Evolutionary conservation across 164 flowering plant genomes (phyloP), one percentile per base, ranked within the genome.

Genomic region (Macadamia tetraphylla): DNA sequence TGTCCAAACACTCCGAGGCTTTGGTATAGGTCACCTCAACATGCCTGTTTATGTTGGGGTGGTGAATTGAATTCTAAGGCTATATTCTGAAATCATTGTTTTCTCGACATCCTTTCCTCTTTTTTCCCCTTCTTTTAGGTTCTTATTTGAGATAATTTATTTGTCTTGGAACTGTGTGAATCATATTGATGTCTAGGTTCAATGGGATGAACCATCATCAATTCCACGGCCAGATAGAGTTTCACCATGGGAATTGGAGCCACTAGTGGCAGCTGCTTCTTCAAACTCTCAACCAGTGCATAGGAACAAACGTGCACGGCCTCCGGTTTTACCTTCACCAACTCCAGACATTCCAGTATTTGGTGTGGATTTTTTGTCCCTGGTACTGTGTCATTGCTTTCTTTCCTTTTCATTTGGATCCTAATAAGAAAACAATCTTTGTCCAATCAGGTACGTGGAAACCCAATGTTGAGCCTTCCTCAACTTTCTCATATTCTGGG

Each of bases 171-270:
- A 11, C 51, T 46, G 51, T 46, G 7, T 1, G 3, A 46, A 46
- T 46, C 51, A 53, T 64, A 6, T 53, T 12, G 44, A 23, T 55
- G 30, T 74, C 58, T 78, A 93, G 98, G 94, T 93, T 70, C 98
- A 89, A 84, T 93, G 98, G 98, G 98, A 93, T 74, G 98, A 93
- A 73, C 94, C 98, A 51, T 84, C 97, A 56, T 74, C 90, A 49
- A 87, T 91, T 29, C 61, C 82, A 58, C 89, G 97, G 1, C 97
- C 98, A 3, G 97, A 93, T 6, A 84, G 85, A 75, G 97, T 91
- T 70, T 93, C 98, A 44, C 84, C 98, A 3, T 93, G 98, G 98
- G 97, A 93, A 68, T 68, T 89, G 75, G 97, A 93, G 71, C 98
- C 97, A 6, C 89, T 88, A 49, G 83, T 88, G 56, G 79, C 91